These are phyloP conservation scores for Fomitiporia mediterranea DNA, from an alignment of 1,284 basidiomycete species.

Conservation along the genomic window DNA sequence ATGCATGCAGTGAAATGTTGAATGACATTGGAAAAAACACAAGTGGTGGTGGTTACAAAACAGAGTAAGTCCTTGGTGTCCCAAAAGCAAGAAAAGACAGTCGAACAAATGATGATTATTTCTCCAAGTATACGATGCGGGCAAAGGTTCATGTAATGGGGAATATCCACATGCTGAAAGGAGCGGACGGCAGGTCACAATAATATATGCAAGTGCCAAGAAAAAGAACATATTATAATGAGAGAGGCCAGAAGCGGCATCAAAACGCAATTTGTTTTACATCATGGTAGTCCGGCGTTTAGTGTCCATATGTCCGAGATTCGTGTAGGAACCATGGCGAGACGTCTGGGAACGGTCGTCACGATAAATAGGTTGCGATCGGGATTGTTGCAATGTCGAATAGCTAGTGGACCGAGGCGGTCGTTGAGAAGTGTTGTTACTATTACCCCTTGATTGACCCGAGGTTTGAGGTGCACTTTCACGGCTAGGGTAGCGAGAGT, in stretches of 20 bases:
- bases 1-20: not conserved
- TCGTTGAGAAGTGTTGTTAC: not conserved
- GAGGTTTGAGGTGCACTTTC: not conserved
- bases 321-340: constrained; percentile 29
- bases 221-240: not conserved
- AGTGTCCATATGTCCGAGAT: constrained; percentile 20
- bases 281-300: constrained; percentile 20
- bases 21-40: not conserved
- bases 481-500: not conserved
- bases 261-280: too few species aligned
- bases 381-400: not conserved
- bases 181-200: not conserved
- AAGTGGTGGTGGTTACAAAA: constrained; percentile 1
- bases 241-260: not conserved
- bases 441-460: not conserved
- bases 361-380: not conserved
- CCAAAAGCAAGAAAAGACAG: not conserved
- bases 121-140: not conserved
- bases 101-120: not conserved
- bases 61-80: constrained; percentile 2
- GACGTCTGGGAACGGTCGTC: constrained; percentile 2
- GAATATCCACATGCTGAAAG: not conserved
- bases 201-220: not conserved
- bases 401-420: constrained; percentile 4
- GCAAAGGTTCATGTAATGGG: not conserved